A percentile compares a stretch with the other conserved stretches of the same genome.
Evolutionary conservation across 768 basidiomycete species (phyloP).

Genomic region (Naganishia kalamii): DNA sequence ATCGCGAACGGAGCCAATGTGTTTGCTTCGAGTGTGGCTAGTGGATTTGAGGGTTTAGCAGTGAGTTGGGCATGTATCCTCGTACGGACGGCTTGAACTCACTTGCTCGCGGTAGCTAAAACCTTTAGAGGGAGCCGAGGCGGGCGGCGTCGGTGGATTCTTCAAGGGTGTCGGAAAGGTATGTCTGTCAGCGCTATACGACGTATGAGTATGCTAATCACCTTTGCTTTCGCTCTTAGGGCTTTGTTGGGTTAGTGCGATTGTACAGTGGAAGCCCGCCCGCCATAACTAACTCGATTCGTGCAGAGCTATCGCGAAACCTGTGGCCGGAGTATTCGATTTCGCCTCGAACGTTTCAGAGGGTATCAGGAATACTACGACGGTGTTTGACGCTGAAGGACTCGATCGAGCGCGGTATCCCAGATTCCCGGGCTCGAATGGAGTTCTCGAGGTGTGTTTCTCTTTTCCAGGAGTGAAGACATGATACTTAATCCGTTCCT

Average conservation of each 20-base stretch:
- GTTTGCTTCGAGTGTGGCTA: slow-evolving; percentile 84
- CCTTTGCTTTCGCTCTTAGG: slow-evolving; percentile 20
- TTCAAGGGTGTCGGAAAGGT: slow-evolving; percentile 95
- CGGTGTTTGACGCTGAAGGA: slow-evolving; percentile 87
- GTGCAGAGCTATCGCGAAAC: slow-evolving; percentile 81
- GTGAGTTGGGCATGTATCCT: slow-evolving; percentile 50
- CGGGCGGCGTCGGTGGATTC: slow-evolving; percentile 88
- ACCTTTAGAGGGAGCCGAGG: slow-evolving; percentile 92
- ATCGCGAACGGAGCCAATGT: slow-evolving; percentile 91
- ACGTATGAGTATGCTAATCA: not conserved
- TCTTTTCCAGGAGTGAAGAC: not conserved
- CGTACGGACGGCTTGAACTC: not conserved
- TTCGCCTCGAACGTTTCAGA: slow-evolving; percentile 90
- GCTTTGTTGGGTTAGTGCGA: slow-evolving; percentile 71
- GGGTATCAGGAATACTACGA: slow-evolving; percentile 97
- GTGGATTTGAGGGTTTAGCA: slow-evolving; percentile 91
- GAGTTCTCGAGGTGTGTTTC: slow-evolving; percentile 68
- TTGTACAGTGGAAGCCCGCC: not conserved
- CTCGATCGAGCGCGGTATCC: slow-evolving; percentile 84
- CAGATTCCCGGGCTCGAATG: slow-evolving; percentile 76
- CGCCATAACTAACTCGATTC: not conserved
- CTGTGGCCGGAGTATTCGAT: slow-evolving; percentile 92
- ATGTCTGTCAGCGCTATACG: not conserved
- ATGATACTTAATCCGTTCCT: slow-evolving; percentile 5
- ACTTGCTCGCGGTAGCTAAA: slow-evolving; percentile 61